phyloP scores from a whole-genome alignment of 176 grass and related monocot genomes.

The Ensete ventricosum region DNA sequence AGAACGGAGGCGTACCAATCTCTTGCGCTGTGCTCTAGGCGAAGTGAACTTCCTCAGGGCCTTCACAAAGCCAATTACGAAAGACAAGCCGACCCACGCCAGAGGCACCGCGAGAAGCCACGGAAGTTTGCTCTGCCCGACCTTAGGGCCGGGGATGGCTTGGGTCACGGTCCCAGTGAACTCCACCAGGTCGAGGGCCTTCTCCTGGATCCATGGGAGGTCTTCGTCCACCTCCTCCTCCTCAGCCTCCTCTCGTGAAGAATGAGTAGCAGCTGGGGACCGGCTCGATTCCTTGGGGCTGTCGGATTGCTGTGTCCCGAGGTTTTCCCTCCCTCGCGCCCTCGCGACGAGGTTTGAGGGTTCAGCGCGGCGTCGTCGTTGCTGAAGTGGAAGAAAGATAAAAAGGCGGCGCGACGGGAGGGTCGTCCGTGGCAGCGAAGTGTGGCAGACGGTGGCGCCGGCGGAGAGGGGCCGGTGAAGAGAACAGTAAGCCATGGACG shows the following conservation, averaged over 20 bases:
- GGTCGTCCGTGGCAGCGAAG: conserved; percentile 8
- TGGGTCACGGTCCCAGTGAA: conserved; percentile 93
- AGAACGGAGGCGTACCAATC: conserved; percentile 30
- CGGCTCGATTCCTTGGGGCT: conserved; percentile 22
- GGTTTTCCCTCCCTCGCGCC: conserved; percentile 23
- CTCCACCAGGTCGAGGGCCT: conserved; percentile 92
- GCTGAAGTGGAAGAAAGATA: background rate
- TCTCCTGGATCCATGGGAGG: conserved; percentile 96
- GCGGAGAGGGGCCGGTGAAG: conserved; percentile 33
- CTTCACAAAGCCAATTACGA: conserved; percentile 57
- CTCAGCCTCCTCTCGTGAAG: conserved; percentile 30
- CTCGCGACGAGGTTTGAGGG: conserved; percentile 28
- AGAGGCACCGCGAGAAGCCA: conserved; percentile 76
- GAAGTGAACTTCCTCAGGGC: conserved; percentile 71
- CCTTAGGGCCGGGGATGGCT: conserved; percentile 78
- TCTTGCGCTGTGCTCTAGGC: conserved; percentile 66
- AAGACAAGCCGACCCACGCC: conserved; percentile 58
- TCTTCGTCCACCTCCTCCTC: conserved; percentile 88
- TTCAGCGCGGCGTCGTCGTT: background rate
- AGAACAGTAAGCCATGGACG: conserved; percentile 2
- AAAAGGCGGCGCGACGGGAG: conserved; percentile 4
- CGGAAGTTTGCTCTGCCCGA: conserved; percentile 60
- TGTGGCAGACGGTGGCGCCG: background rate
- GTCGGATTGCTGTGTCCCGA: conserved; percentile 29
- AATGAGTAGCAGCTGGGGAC: background rate